Evolutionary conservation across 768 basidiomycete species (phyloP).

Genomic region (Inosperma sp.): DNA sequence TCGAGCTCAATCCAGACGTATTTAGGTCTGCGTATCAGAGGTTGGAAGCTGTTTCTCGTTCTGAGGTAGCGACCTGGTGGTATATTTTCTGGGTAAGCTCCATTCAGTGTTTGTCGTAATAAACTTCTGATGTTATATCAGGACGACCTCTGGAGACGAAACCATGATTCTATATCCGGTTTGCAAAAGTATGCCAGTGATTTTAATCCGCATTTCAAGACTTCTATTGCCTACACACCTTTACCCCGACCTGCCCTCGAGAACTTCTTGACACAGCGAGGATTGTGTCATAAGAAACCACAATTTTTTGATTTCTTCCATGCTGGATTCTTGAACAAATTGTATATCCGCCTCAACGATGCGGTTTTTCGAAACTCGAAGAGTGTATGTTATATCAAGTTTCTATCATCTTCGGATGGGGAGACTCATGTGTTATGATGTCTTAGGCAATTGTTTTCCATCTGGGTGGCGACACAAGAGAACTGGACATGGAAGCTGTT

Average conservation of each 20-base stretch:
- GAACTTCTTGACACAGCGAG: conserved; percentile 57
- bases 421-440: neutral
- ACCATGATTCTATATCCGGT: conserved; percentile 51
- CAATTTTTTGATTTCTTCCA: conserved; percentile 50
- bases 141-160: conserved; percentile 77
- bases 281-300: conserved; percentile 45
- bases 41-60: conserved; percentile 43
- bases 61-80: conserved; percentile 64
- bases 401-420: neutral
- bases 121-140: conserved; percentile 23
- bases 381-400: conserved; percentile 35
- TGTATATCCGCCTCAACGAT: conserved; percentile 69
- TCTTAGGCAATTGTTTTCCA: conserved; percentile 59
- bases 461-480: conserved; percentile 45
- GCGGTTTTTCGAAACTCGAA: conserved; percentile 52
- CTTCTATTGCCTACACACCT: conserved; percentile 70
- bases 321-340: conserved; percentile 63
- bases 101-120: neutral
- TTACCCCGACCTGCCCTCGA: conserved; percentile 62
- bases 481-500: conserved; percentile 62
- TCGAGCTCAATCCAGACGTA: conserved; percentile 40
- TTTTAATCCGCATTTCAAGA: conserved; percentile 69
- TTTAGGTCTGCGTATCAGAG: conserved; percentile 53
- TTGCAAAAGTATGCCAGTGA: conserved; percentile 47
- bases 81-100: conserved; percentile 68